phyloP scores from a whole-genome alignment of 1,284 basidiomycete species.

The Sparassis latifolia region DNA sequence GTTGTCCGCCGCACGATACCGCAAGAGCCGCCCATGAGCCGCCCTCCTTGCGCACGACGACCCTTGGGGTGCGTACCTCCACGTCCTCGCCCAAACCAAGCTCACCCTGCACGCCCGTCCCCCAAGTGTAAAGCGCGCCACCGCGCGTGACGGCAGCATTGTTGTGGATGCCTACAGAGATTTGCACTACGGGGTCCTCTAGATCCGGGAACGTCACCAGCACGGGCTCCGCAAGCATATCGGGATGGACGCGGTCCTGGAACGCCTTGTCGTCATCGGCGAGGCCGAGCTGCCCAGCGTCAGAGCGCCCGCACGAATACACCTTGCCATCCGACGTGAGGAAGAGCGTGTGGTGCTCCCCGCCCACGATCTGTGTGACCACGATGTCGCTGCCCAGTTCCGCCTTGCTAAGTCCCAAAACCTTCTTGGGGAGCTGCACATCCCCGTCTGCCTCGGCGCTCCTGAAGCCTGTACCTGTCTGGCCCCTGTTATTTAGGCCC shows the following conservation, averaged over 20 bases:
- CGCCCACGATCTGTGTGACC: slow-evolving; percentile 70
- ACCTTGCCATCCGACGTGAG: slow-evolving; percentile 78
- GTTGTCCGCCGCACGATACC: slow-evolving; percentile 67
- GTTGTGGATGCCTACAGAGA: slow-evolving; percentile 75
- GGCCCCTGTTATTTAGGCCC: slow-evolving; percentile 80
- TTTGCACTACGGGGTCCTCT: slow-evolving; percentile 54
- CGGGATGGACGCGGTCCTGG: slow-evolving; percentile 42
- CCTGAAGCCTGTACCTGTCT: slow-evolving; percentile 55
- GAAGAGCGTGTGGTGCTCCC: slow-evolving; percentile 86
- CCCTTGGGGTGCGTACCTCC: slow-evolving; percentile 48
- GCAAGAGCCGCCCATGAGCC: slow-evolving; percentile 56
- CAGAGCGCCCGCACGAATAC: slow-evolving; percentile 75
- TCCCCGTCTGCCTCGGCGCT: slow-evolving; percentile 41
- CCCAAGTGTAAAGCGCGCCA: slow-evolving; percentile 83
- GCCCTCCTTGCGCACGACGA: slow-evolving; percentile 63
- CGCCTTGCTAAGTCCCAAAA: slow-evolving; percentile 58
- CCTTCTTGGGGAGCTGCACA: slow-evolving; percentile 61
- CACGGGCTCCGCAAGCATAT: slow-evolving; percentile 53
- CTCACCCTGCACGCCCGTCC: slow-evolving; percentile 70
- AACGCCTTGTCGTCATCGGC: slow-evolving; percentile 51
- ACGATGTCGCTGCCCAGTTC: slow-evolving; percentile 55
- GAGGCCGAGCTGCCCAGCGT: slow-evolving; percentile 75
- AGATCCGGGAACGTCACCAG: slow-evolving; percentile 62
- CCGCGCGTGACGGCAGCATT: slow-evolving; percentile 74
- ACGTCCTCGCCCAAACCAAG: slow-evolving; percentile 55